Conservation (phyloP, 306 rosid genomes). For the Dryas drummondii region DNA sequence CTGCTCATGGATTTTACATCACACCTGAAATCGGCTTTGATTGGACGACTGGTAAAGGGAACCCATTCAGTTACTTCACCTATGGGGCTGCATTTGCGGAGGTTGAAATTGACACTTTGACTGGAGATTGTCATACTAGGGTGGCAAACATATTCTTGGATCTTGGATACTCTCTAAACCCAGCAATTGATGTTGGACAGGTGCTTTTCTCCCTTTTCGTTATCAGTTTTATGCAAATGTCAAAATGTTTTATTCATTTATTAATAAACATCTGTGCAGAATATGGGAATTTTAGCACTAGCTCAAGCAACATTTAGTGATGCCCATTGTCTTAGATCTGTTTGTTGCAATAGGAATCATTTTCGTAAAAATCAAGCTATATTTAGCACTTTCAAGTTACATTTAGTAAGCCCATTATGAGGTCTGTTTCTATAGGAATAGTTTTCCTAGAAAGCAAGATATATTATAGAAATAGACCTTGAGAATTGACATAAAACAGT, state of each 20-base stretch:
- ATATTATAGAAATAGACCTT: not conserved
- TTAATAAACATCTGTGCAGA: not conserved
- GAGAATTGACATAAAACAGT: too few species aligned
- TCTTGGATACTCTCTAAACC: conserved; percentile 87
- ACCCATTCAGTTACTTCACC: conserved; percentile 79
- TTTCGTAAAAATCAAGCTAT: not conserved
- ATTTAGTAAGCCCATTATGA: not conserved
- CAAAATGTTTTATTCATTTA: not conserved
- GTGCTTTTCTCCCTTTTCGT: conserved; percentile 29
- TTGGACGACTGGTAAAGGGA: conserved; percentile 77
- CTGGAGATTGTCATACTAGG: conserved; percentile 93
- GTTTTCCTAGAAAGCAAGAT: not conserved
- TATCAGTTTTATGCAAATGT: not conserved
- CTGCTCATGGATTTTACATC: conserved; percentile 92
- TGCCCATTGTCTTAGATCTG: not conserved
- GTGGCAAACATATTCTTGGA: conserved; percentile 69
- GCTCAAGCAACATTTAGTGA: not conserved
- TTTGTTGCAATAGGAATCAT: not conserved
- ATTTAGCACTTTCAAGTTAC: not conserved
- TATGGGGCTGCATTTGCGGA: conserved; percentile 95
- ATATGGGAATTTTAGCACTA: not conserved
- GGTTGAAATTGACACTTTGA: conserved; percentile 93
- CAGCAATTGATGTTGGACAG: conserved; percentile 97
- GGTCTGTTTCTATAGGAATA: not conserved
- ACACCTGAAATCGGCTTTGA: conserved; percentile 86